A percentile compares a stretch with the other conserved stretches of the same genome.
phyloP scores from a whole-genome alignment of 345 rosid genomes.

The Crucihimalaya himalaica region DNA sequence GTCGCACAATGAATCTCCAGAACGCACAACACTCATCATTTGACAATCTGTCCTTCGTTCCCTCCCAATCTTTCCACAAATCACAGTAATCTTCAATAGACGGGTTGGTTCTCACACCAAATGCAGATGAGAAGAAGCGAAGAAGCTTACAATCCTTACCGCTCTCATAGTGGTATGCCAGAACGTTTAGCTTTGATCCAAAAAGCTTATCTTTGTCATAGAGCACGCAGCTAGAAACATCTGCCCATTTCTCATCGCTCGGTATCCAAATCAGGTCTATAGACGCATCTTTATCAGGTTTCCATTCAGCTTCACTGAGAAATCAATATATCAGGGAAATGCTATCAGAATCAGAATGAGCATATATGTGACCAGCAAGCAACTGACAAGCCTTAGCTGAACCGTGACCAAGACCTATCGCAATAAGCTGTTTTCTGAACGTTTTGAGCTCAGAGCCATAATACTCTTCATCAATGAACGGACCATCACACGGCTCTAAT shows the following conservation, averaged over 20 bases:
- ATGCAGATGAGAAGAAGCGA: constrained; percentile 45
- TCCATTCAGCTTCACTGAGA: constrained; percentile 44
- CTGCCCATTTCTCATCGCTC: constrained; percentile 49
- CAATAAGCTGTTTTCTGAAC: constrained; percentile 47
- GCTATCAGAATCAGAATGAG: constrained; percentile 44
- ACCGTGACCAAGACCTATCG: constrained; percentile 53
- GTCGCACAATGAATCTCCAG: constrained; percentile 49
- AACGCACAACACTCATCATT: constrained; percentile 60
- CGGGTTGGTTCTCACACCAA: constrained; percentile 49
- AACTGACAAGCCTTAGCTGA: constrained; percentile 32
- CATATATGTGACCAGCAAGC: constrained; percentile 46
- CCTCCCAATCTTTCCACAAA: constrained; percentile 77
- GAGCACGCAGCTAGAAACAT: constrained; percentile 51
- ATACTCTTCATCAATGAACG: constrained; percentile 65
- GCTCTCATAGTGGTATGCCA: constrained; percentile 49
- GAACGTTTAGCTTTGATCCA: constrained; percentile 45
- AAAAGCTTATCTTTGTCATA: constrained; percentile 56
- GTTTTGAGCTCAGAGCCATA: constrained; percentile 46
- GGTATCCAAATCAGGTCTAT: constrained; percentile 59
- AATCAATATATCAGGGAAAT: constrained; percentile 55
- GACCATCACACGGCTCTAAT: constrained; percentile 61
- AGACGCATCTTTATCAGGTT: constrained; percentile 29
- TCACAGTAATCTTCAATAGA: constrained; percentile 54
- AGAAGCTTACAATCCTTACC: constrained; percentile 25
- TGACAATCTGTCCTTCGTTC: constrained; percentile 39